These are phyloP conservation scores for Staphylotrichum longicolle DNA, from an alignment of 495 filamentous ascomycete species.

Conservation along the genomic window DNA sequence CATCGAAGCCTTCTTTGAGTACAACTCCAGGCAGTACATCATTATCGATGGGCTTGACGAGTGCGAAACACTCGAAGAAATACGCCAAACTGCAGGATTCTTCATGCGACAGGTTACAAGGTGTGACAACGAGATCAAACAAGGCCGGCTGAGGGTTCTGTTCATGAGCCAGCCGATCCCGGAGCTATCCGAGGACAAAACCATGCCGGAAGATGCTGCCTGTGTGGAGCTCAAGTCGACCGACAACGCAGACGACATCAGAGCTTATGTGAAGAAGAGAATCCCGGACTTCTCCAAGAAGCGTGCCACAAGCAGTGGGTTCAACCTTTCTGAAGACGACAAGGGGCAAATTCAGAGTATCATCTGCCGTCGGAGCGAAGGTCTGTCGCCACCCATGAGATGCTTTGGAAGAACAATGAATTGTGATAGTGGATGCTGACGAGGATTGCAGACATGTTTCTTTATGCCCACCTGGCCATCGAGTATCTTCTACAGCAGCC, in stretches of 20 bases:
- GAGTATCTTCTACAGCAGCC: constrained; percentile 2
- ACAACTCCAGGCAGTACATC: constrained; percentile 1
- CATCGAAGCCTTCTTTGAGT: background rate
- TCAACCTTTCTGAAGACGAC: background rate
- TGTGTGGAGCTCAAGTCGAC: background rate
- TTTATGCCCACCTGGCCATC: background rate
- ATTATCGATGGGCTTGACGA: constrained; percentile 1
- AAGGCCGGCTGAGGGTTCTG: background rate
- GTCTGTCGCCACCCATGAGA: background rate
- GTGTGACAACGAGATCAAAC: background rate
- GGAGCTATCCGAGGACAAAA: background rate
- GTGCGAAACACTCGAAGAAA: background rate
- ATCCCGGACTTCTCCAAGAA: background rate
- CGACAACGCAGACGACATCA: constrained; percentile 1
- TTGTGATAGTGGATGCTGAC: background rate
- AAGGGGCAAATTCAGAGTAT: constrained; percentile 1
- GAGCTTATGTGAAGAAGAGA: background rate
- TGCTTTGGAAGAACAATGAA: background rate
- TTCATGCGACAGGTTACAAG: constrained; percentile 1
- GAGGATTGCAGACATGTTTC: background rate
- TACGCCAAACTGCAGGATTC: background rate
- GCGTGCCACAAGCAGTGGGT: background rate
- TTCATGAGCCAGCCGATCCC: background rate
- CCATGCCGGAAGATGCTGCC: constrained; percentile 1
- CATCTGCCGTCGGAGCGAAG: background rate